phyloP scores from a whole-genome alignment of 1,139 yeast species.

The Yamadazyma friedrichii region DNA sequence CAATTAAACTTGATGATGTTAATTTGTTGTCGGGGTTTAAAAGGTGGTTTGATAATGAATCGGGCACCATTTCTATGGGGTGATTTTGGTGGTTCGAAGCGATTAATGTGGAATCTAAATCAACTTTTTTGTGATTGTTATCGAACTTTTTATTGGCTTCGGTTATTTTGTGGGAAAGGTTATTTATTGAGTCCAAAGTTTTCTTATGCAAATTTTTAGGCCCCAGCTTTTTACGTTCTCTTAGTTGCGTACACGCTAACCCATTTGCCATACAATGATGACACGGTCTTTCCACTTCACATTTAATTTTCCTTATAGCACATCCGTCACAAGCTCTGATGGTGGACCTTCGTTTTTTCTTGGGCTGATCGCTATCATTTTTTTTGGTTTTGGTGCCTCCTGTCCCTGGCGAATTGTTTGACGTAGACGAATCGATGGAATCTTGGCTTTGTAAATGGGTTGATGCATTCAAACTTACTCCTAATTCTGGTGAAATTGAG shows the following conservation, averaged over 20 bases:
- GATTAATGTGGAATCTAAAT: slow-evolving; percentile 8
- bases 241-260: slow-evolving; percentile 35
- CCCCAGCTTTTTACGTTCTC: slow-evolving; percentile 43
- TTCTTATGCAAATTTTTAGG: slow-evolving; percentile 41
- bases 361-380: slow-evolving; percentile 13
- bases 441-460: slow-evolving; percentile 5
- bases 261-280: slow-evolving; percentile 36
- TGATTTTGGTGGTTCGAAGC: slow-evolving; percentile 17
- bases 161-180: slow-evolving; percentile 14
- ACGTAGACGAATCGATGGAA: slow-evolving; percentile 2
- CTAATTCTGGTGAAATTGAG: slow-evolving; percentile 1
- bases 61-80: slow-evolving; percentile 19
- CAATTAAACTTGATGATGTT: slow-evolving; percentile 21
- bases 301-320: slow-evolving; percentile 42
- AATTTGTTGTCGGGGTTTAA: slow-evolving; percentile 11
- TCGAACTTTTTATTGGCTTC: slow-evolving; percentile 14
- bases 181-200: slow-evolving; percentile 36
- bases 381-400: background rate
- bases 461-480: background rate
- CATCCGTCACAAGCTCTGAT: slow-evolving; percentile 46
- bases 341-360: slow-evolving; percentile 23
- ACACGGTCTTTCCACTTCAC: slow-evolving; percentile 42
- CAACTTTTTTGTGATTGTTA: slow-evolving; percentile 3
- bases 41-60: slow-evolving; percentile 10
- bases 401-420: background rate